Evolutionary conservation across 2,329 filamentous ascomycete species (phyloP).

Genomic region (Cladosporium sp.): DNA sequence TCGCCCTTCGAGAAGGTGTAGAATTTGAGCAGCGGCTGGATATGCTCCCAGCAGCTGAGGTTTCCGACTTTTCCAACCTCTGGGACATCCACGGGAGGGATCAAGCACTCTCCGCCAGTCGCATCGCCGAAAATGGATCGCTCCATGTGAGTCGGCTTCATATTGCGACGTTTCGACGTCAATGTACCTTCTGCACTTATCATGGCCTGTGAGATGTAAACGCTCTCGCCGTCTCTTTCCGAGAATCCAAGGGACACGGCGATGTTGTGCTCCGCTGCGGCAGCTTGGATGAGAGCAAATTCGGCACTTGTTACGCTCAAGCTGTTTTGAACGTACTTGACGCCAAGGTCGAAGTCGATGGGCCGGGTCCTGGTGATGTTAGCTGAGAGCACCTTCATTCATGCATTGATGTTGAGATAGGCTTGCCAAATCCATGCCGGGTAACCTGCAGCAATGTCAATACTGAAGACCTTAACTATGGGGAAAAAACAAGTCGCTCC

Average conservation of each 20-base stretch:
- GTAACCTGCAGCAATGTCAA: slow-evolving; percentile 23
- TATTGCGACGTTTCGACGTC: slow-evolving; percentile 36
- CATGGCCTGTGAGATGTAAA: slow-evolving; percentile 39
- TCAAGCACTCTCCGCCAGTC: slow-evolving; percentile 28
- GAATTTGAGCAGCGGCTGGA: slow-evolving; percentile 23
- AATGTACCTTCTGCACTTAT: slow-evolving; percentile 34
- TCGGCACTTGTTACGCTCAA: slow-evolving; percentile 38
- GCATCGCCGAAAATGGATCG: slow-evolving; percentile 41
- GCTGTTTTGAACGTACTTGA: slow-evolving; percentile 44
- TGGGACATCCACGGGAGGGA: slow-evolving; percentile 31
- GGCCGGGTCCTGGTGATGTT: slow-evolving; percentile 27
- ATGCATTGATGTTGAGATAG: slow-evolving; percentile 7
- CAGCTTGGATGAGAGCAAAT: slow-evolving; percentile 39
- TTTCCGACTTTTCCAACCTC: slow-evolving; percentile 33
- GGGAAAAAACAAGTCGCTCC: background rate
- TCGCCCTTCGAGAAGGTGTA: slow-evolving; percentile 30
- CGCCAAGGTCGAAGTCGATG: slow-evolving; percentile 37
- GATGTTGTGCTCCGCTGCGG: slow-evolving; percentile 32
- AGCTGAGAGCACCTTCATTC: background rate
- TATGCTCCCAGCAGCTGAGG: slow-evolving; percentile 33
- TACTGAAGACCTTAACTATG: background rate
- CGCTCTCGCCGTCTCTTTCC: slow-evolving; percentile 35
- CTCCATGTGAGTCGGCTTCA: slow-evolving; percentile 44
- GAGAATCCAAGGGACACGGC: slow-evolving; percentile 38
- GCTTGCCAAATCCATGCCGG: slow-evolving; percentile 45